Conservation (phyloP, 2,329 filamentous ascomycete genomes). For the Penicillium glabrum region DNA sequence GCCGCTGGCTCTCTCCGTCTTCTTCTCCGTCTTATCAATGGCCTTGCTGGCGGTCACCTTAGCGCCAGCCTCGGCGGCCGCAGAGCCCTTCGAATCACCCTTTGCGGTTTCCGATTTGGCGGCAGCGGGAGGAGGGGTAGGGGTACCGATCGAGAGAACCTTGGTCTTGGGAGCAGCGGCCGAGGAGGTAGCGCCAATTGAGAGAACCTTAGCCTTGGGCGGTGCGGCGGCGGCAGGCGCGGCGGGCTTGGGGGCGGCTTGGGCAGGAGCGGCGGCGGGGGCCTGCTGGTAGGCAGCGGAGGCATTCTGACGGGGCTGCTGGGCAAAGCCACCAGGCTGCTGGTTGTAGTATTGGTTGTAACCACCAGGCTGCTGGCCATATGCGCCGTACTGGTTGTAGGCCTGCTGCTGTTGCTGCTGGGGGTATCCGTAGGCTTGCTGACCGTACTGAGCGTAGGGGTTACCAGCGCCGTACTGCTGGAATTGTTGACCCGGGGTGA, state of each 20-base stretch:
- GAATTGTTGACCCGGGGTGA: slow-evolving; percentile 71
- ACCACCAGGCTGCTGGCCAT: slow-evolving; percentile 59
- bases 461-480: slow-evolving; percentile 52
- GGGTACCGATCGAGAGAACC: slow-evolving; percentile 72
- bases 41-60: slow-evolving; percentile 88
- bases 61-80: slow-evolving; percentile 65
- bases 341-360: slow-evolving; percentile 55
- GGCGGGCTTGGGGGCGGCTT: slow-evolving; percentile 52
- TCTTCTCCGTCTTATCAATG: slow-evolving; percentile 84
- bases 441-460: slow-evolving; percentile 42
- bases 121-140: slow-evolving; percentile 34
- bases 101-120: slow-evolving; percentile 50
- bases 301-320: slow-evolving; percentile 46
- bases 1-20: slow-evolving; percentile 59
- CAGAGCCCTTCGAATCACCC: slow-evolving; percentile 44
- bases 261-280: slow-evolving; percentile 45
- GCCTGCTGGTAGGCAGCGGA: slow-evolving; percentile 41
- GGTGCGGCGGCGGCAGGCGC: slow-evolving; percentile 36
- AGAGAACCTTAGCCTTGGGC: slow-evolving; percentile 61
- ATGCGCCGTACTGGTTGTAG: slow-evolving; percentile 41
- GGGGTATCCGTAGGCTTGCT: slow-evolving; percentile 35
- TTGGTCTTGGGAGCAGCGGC: slow-evolving; percentile 61
- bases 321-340: slow-evolving; percentile 66
- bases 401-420: slow-evolving; percentile 33
- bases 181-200: slow-evolving; percentile 54